These are phyloP conservation scores for Actinidia arguta DNA, from an alignment of 179 eudicot species.

Conservation along the genomic window DNA sequence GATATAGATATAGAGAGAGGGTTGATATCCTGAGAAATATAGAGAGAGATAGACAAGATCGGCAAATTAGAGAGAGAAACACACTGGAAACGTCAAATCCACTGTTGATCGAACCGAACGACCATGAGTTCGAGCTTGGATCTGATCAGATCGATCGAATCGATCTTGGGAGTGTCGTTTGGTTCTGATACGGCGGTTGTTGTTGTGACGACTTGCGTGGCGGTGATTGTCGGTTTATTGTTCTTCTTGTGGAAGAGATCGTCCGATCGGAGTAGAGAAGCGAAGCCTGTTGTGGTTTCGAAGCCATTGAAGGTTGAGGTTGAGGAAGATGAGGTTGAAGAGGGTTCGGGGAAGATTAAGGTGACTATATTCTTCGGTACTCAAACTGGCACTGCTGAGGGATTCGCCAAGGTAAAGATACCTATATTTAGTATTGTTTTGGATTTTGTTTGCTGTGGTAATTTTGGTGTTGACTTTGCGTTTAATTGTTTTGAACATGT, in stretches of 20 bases:
- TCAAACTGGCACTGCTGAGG: conserved; percentile 98
- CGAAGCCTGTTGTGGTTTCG: conserved; percentile 26
- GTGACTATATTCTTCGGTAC: conserved; percentile 88
- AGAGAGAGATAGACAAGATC: not conserved
- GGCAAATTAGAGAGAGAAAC: not conserved
- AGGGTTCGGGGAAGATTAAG: conserved; percentile 70
- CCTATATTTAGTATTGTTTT: not conserved
- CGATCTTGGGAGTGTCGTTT: conserved; percentile 47
- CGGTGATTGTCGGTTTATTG: conserved; percentile 49
- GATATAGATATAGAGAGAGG: no score
- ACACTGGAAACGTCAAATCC: no score
- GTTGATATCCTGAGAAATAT: no score
- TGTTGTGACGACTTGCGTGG: conserved; percentile 54
- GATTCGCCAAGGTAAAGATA: conserved; percentile 81
- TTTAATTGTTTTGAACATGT: not conserved
- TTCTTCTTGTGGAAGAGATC: conserved; percentile 63
- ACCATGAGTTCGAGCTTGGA: conserved; percentile 44
- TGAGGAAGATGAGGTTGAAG: conserved; percentile 56
- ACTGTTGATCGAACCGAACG: not conserved
- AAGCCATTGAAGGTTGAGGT: conserved; percentile 26
- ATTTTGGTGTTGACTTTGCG: not conserved
- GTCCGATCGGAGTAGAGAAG: conserved; percentile 34
- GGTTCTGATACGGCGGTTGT: conserved; percentile 67
- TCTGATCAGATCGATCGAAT: conserved; percentile 49
- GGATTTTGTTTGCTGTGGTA: conserved; percentile 1